Percentiles rank a stretch among this genome's conserved stretches.
These are phyloP conservation scores for Elongisporangium undulatum DNA, from an alignment of 352 stramenopile species.

Conservation along the genomic window DNA sequence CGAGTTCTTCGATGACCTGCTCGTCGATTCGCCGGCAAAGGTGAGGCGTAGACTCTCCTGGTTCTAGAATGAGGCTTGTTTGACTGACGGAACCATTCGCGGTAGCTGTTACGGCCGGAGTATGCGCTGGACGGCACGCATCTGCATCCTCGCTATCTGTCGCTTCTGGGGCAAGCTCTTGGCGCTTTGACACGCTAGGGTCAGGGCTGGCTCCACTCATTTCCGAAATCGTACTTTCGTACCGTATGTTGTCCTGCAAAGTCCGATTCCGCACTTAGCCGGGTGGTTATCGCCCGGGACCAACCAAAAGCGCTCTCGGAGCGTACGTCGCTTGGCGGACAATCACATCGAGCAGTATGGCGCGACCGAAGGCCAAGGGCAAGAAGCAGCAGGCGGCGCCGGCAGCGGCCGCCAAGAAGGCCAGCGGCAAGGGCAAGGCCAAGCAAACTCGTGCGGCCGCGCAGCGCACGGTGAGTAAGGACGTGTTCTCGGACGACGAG, in stretches of 20 bases:
- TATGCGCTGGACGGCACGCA: slow-evolving; percentile 85
- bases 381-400: slow-evolving; percentile 9
- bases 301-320: background rate
- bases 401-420: background rate
- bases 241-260: background rate
- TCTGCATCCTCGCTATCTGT: slow-evolving; percentile 71
- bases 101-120: slow-evolving; percentile 41
- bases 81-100: background rate
- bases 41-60: slow-evolving; percentile 14
- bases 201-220: background rate
- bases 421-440: slow-evolving; percentile 14
- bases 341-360: slow-evolving; percentile 14
- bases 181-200: background rate
- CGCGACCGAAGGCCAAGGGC: slow-evolving; percentile 14
- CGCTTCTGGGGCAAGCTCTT: slow-evolving; percentile 33
- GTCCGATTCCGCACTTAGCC: background rate
- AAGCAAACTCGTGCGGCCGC: slow-evolving; percentile 8
- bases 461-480: slow-evolving; percentile 24
- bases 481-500: slow-evolving; percentile 83
- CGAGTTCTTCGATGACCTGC: slow-evolving; percentile 85
- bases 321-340: background rate
- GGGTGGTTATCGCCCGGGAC: background rate
- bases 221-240: background rate
- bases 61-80: background rate
- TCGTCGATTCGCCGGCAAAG: slow-evolving; percentile 40